Evolutionary conservation across 257 asterid genomes (phyloP).

Genomic region (Agastache rugosa): DNA sequence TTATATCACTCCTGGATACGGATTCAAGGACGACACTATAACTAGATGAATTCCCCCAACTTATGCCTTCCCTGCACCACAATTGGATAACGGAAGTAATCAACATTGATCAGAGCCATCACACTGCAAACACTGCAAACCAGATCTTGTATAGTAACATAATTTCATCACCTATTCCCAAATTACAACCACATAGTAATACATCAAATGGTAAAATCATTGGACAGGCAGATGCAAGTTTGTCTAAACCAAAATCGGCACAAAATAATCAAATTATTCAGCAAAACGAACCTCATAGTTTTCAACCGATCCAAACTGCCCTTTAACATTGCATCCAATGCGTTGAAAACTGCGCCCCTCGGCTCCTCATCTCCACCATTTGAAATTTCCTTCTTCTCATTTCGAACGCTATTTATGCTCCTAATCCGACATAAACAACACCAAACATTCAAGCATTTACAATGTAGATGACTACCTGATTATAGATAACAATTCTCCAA

Average conservation of each 20-base stretch:
- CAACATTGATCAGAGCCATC: constrained; percentile 29
- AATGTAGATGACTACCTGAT: background rate
- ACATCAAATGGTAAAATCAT: background rate
- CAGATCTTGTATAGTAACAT: background rate
- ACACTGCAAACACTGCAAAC: constrained; percentile 2
- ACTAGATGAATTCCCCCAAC: constrained; percentile 44
- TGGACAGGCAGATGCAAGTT: background rate
- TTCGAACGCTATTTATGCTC: constrained; percentile 29
- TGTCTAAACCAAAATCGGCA: background rate
- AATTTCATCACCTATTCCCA: background rate
- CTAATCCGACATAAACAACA: constrained; percentile 30
- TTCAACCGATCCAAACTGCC: constrained; percentile 77
- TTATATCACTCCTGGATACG: constrained; percentile 38
- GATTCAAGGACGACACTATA: constrained; percentile 38
- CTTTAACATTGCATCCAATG: constrained; percentile 73
- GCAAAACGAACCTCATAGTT: constrained; percentile 64
- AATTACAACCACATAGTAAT: background rate
- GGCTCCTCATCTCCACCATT: constrained; percentile 52
- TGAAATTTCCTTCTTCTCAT: constrained; percentile 49
- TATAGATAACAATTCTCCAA: constrained; percentile 2
- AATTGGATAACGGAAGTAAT: constrained; percentile 16
- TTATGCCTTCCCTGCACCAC: constrained; percentile 55
- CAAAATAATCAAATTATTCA: background rate
- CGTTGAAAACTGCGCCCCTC: constrained; percentile 67
- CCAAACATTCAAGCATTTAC: constrained; percentile 11